Percentiles rank a stretch among this genome's conserved stretches.
Conservation (phyloP, 1,284 basidiomycete genomes). For the Inonotus obliquus region DNA sequence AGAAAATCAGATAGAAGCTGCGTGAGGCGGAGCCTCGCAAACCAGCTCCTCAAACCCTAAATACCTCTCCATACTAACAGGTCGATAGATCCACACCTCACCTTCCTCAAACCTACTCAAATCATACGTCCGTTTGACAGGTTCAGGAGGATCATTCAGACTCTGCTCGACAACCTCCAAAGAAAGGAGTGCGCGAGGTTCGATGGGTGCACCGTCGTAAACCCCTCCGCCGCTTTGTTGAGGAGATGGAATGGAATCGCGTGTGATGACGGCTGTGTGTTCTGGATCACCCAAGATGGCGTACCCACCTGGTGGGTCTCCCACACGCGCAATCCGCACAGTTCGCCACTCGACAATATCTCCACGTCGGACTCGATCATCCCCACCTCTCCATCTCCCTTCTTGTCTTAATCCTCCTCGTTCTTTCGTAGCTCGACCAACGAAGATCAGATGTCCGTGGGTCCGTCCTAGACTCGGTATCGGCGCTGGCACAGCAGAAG, state of each 20-base stretch:
- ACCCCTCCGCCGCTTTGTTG: constrained; percentile 4
- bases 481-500: constrained; percentile 40
- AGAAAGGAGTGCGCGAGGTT: constrained; percentile 24
- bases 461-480: constrained; percentile 45
- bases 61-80: constrained; percentile 33
- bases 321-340: constrained; percentile 31
- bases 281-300: constrained; percentile 34
- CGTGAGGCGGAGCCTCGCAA: constrained; percentile 9
- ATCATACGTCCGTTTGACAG: constrained; percentile 26
- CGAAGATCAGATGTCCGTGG: constrained; percentile 52
- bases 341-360: constrained; percentile 53
- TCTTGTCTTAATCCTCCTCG: constrained; percentile 30
- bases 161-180: constrained; percentile 37
- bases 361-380: constrained; percentile 46
- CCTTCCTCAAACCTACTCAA: constrained; percentile 31
- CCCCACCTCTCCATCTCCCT: constrained; percentile 50
- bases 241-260: constrained; percentile 24
- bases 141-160: constrained; percentile 27
- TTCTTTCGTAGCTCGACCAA: constrained; percentile 32
- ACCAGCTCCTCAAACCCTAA: constrained; percentile 27
- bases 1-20: neutral
- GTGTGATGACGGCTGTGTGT: constrained; percentile 35
- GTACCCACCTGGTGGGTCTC: constrained; percentile 1
- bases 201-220: constrained; percentile 22
- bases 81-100: constrained; percentile 38